phyloP scores from a whole-genome alignment of 1,139 yeast species.

The Yamadazyma pseudoaaseri region DNA sequence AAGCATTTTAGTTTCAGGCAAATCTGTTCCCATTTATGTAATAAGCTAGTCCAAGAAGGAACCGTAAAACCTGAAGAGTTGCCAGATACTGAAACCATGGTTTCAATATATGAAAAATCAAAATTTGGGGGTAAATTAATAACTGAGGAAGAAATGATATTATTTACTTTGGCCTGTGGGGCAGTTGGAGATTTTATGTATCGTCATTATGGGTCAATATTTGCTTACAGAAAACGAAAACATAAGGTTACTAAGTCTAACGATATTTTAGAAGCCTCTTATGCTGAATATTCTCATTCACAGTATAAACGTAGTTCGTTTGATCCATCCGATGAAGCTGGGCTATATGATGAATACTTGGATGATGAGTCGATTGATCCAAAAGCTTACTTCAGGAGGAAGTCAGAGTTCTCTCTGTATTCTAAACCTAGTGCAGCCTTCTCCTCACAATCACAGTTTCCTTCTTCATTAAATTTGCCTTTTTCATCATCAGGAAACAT shows the following conservation, averaged over 20 bases:
- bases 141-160: slow-evolving; percentile 56
- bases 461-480: background rate
- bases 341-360: background rate
- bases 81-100: slow-evolving; percentile 31
- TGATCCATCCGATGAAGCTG: background rate
- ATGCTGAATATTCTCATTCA: slow-evolving; percentile 1
- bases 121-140: slow-evolving; percentile 68
- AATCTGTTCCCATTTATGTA: slow-evolving; percentile 19
- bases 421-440: slow-evolving; percentile 4
- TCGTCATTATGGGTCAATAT: slow-evolving; percentile 13
- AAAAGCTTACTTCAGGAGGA: slow-evolving; percentile 2
- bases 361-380: slow-evolving; percentile 3
- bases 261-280: background rate
- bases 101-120: slow-evolving; percentile 64
- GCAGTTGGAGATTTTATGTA: slow-evolving; percentile 15
- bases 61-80: slow-evolving; percentile 5
- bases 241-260: slow-evolving; percentile 3
- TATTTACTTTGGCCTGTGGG: slow-evolving; percentile 48
- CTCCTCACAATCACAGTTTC: slow-evolving; percentile 1
- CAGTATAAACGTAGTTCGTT: background rate
- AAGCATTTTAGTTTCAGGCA: slow-evolving; percentile 47
- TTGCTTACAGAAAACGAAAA: slow-evolving; percentile 11
- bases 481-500: background rate
- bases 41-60: slow-evolving; percentile 14
- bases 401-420: slow-evolving; percentile 1